These are phyloP conservation scores for Puccinia brachypodii DNA, from an alignment of 1,284 basidiomycete species.

Conservation along the genomic window DNA sequence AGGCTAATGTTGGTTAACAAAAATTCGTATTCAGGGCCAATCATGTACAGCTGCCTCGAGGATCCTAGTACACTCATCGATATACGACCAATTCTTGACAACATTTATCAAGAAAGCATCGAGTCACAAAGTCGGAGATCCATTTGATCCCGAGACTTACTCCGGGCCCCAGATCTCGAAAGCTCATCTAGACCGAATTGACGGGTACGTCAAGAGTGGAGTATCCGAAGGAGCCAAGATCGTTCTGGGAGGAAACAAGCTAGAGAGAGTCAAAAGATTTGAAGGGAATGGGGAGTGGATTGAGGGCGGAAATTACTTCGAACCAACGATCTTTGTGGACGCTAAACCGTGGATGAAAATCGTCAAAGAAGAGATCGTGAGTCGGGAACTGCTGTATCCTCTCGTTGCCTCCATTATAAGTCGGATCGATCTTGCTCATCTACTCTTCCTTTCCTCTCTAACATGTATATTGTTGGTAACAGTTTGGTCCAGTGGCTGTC, in stretches of 20 bases:
- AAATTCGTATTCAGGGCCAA: slow-evolving; percentile 41
- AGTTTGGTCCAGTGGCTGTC: slow-evolving; percentile 53
- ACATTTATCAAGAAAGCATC: slow-evolving; percentile 39
- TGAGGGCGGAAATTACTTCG: slow-evolving; percentile 51
- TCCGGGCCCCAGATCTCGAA: slow-evolving; percentile 45
- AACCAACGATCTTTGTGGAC: slow-evolving; percentile 53
- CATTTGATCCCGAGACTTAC: slow-evolving; percentile 43
- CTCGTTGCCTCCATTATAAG: neutral
- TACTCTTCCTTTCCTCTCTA: too few species aligned
- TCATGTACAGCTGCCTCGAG: slow-evolving; percentile 50
- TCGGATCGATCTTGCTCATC: neutral
- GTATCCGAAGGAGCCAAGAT: slow-evolving; percentile 11
- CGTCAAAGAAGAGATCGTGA: slow-evolving; percentile 52
- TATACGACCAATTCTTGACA: slow-evolving; percentile 42
- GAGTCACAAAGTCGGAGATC: slow-evolving; percentile 38
- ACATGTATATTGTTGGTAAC: neutral
- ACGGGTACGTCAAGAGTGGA: slow-evolving; percentile 19
- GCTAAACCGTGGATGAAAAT: slow-evolving; percentile 52
- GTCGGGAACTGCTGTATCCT: neutral
- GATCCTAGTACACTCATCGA: slow-evolving; percentile 42
- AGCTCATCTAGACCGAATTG: slow-evolving; percentile 23
- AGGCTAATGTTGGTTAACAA: neutral
- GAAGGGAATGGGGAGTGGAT: slow-evolving; percentile 14
- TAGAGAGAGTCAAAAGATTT: slow-evolving; percentile 16
- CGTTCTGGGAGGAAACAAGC: slow-evolving; percentile 2